Conservation (phyloP, 2,329 filamentous ascomycete species). For the Mariannaea sp. region DNA sequence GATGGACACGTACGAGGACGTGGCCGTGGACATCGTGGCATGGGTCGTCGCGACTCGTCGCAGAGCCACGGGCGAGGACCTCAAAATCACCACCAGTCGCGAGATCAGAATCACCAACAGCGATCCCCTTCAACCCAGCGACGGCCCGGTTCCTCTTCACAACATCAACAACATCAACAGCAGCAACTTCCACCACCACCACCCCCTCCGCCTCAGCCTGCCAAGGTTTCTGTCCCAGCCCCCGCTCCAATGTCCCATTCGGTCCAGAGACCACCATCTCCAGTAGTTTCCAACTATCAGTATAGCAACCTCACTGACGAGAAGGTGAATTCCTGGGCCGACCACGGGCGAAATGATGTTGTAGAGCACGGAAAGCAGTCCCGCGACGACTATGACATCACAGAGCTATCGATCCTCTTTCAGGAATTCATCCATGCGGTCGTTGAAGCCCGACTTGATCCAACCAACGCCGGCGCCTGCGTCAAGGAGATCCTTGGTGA, state of each 20-base stretch:
- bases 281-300: conserved; percentile 59
- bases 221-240: conserved; percentile 25
- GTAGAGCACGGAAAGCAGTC: conserved; percentile 68
- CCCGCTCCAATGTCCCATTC: conserved; percentile 22
- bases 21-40: conserved; percentile 53
- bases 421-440: conserved; percentile 84
- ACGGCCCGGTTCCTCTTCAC: conserved; percentile 29
- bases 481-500: conserved; percentile 75
- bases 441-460: conserved; percentile 69
- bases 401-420: conserved; percentile 73
- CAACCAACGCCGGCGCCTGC: conserved; percentile 70
- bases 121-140: conserved; percentile 33
- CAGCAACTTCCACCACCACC: conserved; percentile 33
- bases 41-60: conserved; percentile 59
- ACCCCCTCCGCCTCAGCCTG: conserved; percentile 27
- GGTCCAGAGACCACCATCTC: conserved; percentile 37
- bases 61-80: conserved; percentile 42
- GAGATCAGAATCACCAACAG: conserved; percentile 11
- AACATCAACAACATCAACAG: too few species aligned
- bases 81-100: conserved; percentile 29
- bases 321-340: conserved; percentile 69
- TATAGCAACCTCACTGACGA: conserved; percentile 79
- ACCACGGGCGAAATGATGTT: conserved; percentile 68
- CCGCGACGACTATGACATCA: conserved; percentile 68
- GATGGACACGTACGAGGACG: conserved; percentile 54